Evolutionary conservation across 2,329 filamentous ascomycete genomes (phyloP).

Genomic region (Arthrobotrys musiformis): DNA sequence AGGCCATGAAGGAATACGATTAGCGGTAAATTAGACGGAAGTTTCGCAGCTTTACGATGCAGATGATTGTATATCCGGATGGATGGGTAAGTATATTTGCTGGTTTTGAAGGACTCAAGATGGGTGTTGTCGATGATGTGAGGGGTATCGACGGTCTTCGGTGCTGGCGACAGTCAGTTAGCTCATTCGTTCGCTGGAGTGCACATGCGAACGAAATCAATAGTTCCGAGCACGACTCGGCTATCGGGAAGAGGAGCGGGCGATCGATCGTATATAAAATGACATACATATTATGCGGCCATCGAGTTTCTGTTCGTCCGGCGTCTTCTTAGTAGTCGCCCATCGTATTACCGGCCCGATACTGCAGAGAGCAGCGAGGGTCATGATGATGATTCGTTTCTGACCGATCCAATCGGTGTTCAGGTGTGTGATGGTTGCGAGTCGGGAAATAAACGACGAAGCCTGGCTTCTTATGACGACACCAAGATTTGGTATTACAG

Average conservation of each 20-base stretch:
- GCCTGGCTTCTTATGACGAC: conserved; percentile 40
- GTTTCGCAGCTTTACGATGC: conserved; percentile 83
- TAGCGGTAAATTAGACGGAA: conserved; percentile 81
- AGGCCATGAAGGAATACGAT: conserved; percentile 92
- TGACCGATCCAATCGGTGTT: conserved; percentile 29
- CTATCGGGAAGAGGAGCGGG: too few relatives aligned
- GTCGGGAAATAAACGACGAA: conserved; percentile 12
- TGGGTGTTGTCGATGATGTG: conserved; percentile 51
- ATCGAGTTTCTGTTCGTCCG: conserved; percentile 34
- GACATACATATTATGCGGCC: conserved; percentile 51
- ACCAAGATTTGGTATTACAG: conserved; percentile 35
- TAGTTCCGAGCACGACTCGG: background rate
- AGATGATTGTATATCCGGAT: conserved; percentile 85
- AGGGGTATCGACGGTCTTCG: conserved; percentile 48
- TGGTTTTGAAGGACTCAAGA: conserved; percentile 74
- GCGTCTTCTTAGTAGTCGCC: conserved; percentile 27
- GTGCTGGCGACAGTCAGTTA: conserved; percentile 37
- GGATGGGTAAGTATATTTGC: conserved; percentile 74
- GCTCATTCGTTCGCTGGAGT: background rate
- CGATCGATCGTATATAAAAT: background rate
- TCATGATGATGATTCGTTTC: conserved; percentile 45
- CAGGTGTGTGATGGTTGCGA: conserved; percentile 21
- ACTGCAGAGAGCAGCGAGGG: conserved; percentile 37
- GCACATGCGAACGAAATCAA: too few relatives aligned
- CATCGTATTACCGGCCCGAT: conserved; percentile 48